Conservation (phyloP, 192 early-diverging fungal genomes). For the Rhizoclosmatium sp. region DNA sequence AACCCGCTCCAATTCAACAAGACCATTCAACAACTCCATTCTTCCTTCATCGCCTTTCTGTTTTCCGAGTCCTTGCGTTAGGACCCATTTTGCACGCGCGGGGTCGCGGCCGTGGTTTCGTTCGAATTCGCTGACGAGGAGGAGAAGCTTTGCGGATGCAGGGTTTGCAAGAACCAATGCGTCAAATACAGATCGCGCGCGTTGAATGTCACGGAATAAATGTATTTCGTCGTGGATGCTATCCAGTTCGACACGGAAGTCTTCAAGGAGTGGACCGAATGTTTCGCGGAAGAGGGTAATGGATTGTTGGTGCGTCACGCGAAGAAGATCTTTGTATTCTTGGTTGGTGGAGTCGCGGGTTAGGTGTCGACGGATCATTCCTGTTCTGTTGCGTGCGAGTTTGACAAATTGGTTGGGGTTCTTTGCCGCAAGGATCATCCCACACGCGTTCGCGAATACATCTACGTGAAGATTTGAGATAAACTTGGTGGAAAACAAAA, state of each 20-base stretch:
- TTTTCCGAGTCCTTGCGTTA: conserved; percentile 23
- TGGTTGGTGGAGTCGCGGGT: not conserved
- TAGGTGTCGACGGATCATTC: conserved; percentile 27
- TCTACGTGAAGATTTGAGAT: conserved; percentile 9
- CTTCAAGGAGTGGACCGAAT: conserved; percentile 12
- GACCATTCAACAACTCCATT: not conserved
- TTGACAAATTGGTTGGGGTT: conserved; percentile 46
- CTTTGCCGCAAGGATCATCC: conserved; percentile 21
- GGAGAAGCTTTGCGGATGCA: conserved; percentile 1
- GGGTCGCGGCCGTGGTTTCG: conserved; percentile 37
- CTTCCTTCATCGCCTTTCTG: not conserved
- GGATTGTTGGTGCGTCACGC: not conserved
- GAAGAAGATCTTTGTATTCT: not conserved
- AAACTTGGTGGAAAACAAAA: not conserved
- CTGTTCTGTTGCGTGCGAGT: conserved; percentile 24
- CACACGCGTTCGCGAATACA: conserved; percentile 24
- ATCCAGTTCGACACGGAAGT: conserved; percentile 43
- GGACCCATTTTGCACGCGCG: conserved; percentile 26
- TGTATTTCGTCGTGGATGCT: conserved; percentile 40
- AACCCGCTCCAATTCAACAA: conserved; percentile 6
- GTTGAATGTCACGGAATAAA: conserved; percentile 38
- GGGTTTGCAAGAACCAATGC: conserved; percentile 29
- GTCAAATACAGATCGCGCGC: conserved; percentile 38
- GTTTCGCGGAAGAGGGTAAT: not conserved
- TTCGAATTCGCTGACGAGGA: conserved; percentile 46